These are phyloP conservation scores for Daldinia sp. DNA, from an alignment of 2,329 filamentous ascomycete species.

Conservation along the genomic window DNA sequence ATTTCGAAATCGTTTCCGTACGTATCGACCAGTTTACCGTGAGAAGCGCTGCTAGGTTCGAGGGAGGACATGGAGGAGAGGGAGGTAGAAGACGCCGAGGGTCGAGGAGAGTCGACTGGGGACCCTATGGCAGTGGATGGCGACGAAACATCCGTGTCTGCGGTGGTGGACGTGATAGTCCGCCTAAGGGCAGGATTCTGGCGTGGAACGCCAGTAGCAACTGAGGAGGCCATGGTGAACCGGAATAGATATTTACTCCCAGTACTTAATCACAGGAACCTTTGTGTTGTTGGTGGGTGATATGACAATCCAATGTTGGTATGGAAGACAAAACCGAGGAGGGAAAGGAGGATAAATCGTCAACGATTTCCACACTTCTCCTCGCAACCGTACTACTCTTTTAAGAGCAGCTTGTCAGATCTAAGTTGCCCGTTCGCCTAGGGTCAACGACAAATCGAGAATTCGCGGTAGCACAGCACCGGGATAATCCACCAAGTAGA, in stretches of 20 bases:
- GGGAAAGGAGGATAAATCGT: background rate
- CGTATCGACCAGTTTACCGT: slow-evolving; percentile 81
- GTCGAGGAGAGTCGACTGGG: slow-evolving; percentile 66
- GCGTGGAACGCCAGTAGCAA: slow-evolving; percentile 53
- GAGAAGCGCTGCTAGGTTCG: slow-evolving; percentile 51
- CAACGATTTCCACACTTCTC: background rate
- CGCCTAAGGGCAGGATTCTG: slow-evolving; percentile 58
- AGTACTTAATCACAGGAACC: background rate
- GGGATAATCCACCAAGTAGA: slow-evolving; percentile 6
- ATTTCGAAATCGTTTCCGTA: slow-evolving; percentile 95
- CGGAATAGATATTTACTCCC: background rate
- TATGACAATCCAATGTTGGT: background rate
- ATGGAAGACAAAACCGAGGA: background rate
- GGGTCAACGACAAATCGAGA: slow-evolving; percentile 10
- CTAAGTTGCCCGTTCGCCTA: background rate
- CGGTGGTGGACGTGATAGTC: slow-evolving; percentile 53
- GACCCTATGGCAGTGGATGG: slow-evolving; percentile 66
- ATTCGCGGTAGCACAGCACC: slow-evolving; percentile 23
- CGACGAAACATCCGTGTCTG: slow-evolving; percentile 55
- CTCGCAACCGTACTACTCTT: background rate
- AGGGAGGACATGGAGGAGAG: slow-evolving; percentile 86
- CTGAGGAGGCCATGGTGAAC: slow-evolving; percentile 56
- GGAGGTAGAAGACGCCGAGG: slow-evolving; percentile 83
- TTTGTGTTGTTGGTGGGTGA: background rate
- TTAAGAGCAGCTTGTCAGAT: background rate